Base-by-base conservation (phyloP, 495 filamentous ascomycete species). In the Monascus purpureus region DNA sequence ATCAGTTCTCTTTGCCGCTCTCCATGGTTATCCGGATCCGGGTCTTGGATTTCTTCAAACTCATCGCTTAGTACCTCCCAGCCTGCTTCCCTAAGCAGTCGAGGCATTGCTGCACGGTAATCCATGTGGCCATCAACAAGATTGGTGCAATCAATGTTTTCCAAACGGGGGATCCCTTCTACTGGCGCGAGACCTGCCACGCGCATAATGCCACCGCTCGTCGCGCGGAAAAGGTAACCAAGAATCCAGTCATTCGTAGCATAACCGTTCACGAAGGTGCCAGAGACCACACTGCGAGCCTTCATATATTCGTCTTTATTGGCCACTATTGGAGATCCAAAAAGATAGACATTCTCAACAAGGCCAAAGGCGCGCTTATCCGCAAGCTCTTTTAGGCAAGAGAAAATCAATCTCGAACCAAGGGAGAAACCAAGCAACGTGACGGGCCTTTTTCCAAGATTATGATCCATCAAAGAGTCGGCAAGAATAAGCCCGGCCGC, bases 391-490 rank as follows among this genome's bases (percentile, higher is more conserved):
- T 73, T 74, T 18, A 99, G 67, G 46, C 85, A 93, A 6, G 82
- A 77, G 55, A 90, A 93, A 43, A 99, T 99, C 27, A 99, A 78
- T 27, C 90, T 68, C 6, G 85, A 76, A 24, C 90, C 90, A 15
- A 99, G 70, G 1, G 88, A 95, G 58, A 93, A 99, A 16, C 90
- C 90, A 5, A 99, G 81, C n/a, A 99, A 68, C 0, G 92, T 99
- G 25, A 96, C 73, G 6, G 90, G 90, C 18, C 90, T 72, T 6
- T 81, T 80, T 9, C 90, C 90, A 7, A 99, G 68, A 47, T 95
- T 95, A 8, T 84, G 72, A 37, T 93, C 82, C 41, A 90, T 84
- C 25, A 99, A 57, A 1, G 87, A 94, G 55, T 99, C 90, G 1
- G 90, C 90, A 15, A 99, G 70, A 43, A 99, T 90, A n/a, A 93